phyloP scores from a whole-genome alignment of 2,329 filamentous ascomycete genomes.

The Lachnellula cervina region DNA sequence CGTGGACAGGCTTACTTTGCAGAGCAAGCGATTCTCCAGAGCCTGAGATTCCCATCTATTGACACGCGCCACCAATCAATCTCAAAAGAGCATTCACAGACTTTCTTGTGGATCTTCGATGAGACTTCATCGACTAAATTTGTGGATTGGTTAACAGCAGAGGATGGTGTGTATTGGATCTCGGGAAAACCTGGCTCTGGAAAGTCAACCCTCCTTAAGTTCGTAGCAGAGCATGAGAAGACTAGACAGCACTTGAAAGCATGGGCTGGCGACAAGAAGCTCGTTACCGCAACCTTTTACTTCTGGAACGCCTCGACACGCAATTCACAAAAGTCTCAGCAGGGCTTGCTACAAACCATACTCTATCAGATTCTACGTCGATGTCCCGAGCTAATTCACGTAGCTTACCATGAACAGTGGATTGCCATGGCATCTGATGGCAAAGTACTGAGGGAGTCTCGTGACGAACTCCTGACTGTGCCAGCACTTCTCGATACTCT shows the following conservation, averaged over 20 bases:
- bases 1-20: too few relatives aligned
- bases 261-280: constrained; percentile 25
- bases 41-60: background rate
- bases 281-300: constrained; percentile 37
- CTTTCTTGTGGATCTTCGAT: constrained; percentile 5
- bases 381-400: background rate
- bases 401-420: background rate
- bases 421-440: background rate
- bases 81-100: background rate
- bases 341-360: background rate
- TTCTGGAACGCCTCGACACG: constrained; percentile 40
- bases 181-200: constrained; percentile 18
- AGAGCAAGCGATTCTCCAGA: background rate
- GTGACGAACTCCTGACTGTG: background rate
- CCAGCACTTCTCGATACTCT: background rate
- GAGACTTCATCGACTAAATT: background rate
- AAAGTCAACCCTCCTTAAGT: constrained; percentile 20
- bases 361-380: background rate
- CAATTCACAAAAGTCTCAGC: constrained; percentile 8
- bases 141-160: constrained; percentile 5
- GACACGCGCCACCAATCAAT: background rate
- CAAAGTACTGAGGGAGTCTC: background rate
- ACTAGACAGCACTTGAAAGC: constrained; percentile 9
- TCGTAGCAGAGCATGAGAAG: constrained; percentile 2
- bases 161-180: constrained; percentile 10